Evolutionary conservation across 768 basidiomycete genomes (phyloP), one percentile per base, ranked within the genome.

Genomic region (Phaeolepiota aurea): DNA sequence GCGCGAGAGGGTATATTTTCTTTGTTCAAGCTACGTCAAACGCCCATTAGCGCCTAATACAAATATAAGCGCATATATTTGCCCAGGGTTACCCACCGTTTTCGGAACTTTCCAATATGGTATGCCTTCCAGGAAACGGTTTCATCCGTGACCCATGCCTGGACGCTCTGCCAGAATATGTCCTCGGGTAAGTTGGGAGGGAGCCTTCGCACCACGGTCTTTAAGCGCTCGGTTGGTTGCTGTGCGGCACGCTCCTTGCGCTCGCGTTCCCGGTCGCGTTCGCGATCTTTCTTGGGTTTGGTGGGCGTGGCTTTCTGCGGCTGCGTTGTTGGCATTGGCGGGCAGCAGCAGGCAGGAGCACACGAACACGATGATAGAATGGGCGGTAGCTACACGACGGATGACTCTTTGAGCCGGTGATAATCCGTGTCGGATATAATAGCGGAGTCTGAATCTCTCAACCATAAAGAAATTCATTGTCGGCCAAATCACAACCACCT

Each of bases 121-220:
- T 72, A 89, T 1, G 59, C 49, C 55, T 76, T 86, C 86, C 83
- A 90, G 9, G 61, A 53, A 5, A 73, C 62, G 0, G 81, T 77
- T 23, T 89, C 81, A 13, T 86, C 81, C 1, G 76, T 70, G 12
- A 92, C 83, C 92, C 93, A 98, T 1, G 69, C 55, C 39, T 79
- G 69, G 2, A 92, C 89, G 46, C 87, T 89, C 52, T 84, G 78
- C 94, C 94, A 99, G 63, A 99, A 98, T 40, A 96, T 63, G 2
- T 79, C 79, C 51, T 92, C 91, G 3, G 94, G 94, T 2, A 99
- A 69, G 52, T 92, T 90, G 10, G 93, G 86, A 0, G 94, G 94
- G 3, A 97, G 69, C 28, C 89, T 67, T 32, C 94, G 79, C 13
- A 97, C 82, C 48, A 96, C 74, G 20, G 81, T 80, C 71, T 99